Evolutionary conservation across 176 grass and related monocot genomes (phyloP), one percentile per base, ranked within the genome.

Genomic region (Ensete glaucum): DNA sequence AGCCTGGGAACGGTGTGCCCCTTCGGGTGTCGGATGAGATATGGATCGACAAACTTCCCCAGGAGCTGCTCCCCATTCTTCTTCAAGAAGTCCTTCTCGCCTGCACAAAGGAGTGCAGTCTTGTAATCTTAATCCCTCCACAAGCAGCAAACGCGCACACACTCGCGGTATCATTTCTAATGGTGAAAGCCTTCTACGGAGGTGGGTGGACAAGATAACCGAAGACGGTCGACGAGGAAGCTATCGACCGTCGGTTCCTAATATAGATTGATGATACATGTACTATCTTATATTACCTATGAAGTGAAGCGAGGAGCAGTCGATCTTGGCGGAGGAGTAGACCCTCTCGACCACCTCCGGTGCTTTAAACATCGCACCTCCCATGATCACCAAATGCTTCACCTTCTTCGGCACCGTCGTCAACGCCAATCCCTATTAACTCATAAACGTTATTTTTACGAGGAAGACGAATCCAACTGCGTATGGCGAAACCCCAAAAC

Each of bases 361-460:
- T 19, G 78, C 82, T 27, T 2, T 77, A 64, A 97, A 97, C 78
- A 74, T 80, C 50, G 84, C 93, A 3, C 93, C 93, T 0, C 83
- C 86, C 73, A 97, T 90, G 73, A 93, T 91, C 20, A 97, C 57
- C 27, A 97, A 10, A 22, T 71, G 89, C 80, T 93, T 97, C 76
- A 93, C 72, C 83, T 93, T 90, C 83, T 93, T 90, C 1, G 88
- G 93, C 11, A 91, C 88, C 72, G 81, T 88, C 48, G 87, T 90
- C 51, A 97, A 77, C 54, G 93, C 93, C 77, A 85, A 0, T 0
- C 93, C 93, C 90, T 97, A 64, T 27, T 5, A 13, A 15, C 14
- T 20, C 55, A 76, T 52, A 57, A 6, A 6, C 13, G 20, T 62
- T 62, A 29, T 67, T 67, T 67, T 67, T 14, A 5, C 3, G 54